These are phyloP conservation scores for Megacollybia platyphylla DNA, from an alignment of 1,284 basidiomycete genomes.

Conservation along the genomic window DNA sequence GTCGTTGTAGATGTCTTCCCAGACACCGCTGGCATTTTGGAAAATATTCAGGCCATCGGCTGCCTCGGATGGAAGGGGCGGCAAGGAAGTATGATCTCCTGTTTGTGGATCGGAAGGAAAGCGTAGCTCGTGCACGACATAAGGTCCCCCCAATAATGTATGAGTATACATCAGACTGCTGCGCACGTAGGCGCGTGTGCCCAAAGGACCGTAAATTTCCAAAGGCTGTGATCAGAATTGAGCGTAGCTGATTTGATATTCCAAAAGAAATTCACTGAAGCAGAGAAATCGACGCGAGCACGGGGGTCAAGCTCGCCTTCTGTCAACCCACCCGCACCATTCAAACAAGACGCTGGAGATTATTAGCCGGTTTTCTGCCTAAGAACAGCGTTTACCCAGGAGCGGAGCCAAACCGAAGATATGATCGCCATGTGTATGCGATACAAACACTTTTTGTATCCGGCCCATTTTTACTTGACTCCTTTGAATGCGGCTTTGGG, in stretches of 20 bases:
- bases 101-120: slow-evolving; percentile 32
- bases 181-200: slow-evolving; percentile 68
- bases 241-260: slow-evolving; percentile 23
- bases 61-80: slow-evolving; percentile 55
- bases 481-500: slow-evolving; percentile 43
- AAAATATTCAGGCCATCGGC: slow-evolving; percentile 47
- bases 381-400: slow-evolving; percentile 67
- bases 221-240: slow-evolving; percentile 75
- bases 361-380: slow-evolving; percentile 47
- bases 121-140: slow-evolving; percentile 79
- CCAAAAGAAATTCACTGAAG: slow-evolving; percentile 10
- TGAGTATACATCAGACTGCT: slow-evolving; percentile 60
- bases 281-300: background rate
- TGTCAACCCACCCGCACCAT: background rate
- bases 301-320: slow-evolving; percentile 36
- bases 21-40: slow-evolving; percentile 56
- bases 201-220: slow-evolving; percentile 80
- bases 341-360: slow-evolving; percentile 52
- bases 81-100: slow-evolving; percentile 31
- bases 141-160: slow-evolving; percentile 51
- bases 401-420: slow-evolving; percentile 71
- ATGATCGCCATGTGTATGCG: slow-evolving; percentile 86
- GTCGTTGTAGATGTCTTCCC: slow-evolving; percentile 40
- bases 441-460: slow-evolving; percentile 72
- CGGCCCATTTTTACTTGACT: slow-evolving; percentile 32